Evolutionary conservation across 2,329 filamentous ascomycete genomes (phyloP).

Genomic region (Aphanoascus verrucosus): DNA sequence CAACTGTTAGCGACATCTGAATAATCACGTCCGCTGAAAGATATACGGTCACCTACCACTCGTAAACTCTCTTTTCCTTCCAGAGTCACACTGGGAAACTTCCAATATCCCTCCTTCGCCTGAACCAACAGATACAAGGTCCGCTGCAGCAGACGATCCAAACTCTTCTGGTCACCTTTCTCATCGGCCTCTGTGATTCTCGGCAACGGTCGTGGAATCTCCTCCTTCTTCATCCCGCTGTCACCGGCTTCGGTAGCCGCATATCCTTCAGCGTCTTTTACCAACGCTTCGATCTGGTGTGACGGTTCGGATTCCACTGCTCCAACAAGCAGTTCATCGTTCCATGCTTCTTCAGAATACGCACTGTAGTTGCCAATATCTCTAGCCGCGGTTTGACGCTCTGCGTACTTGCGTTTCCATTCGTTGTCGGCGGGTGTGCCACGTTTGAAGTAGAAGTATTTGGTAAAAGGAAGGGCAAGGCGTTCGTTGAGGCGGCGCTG

Average conservation of each 20-base stretch:
- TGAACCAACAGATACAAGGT: conserved; percentile 84
- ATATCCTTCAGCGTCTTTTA: conserved; percentile 60
- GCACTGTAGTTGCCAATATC: conserved; percentile 80
- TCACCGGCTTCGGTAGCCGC: conserved; percentile 22
- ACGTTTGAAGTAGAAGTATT: conserved; percentile 89
- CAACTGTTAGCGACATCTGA: conserved; percentile 1
- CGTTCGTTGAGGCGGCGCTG: conserved; percentile 95
- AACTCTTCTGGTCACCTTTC: conserved; percentile 60
- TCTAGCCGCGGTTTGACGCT: conserved; percentile 65
- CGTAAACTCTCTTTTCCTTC: conserved; percentile 64
- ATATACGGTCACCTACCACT: conserved; percentile 51
- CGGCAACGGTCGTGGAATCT: conserved; percentile 58
- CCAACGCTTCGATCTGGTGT: conserved; percentile 54
- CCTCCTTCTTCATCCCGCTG: conserved; percentile 41
- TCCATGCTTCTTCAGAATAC: conserved; percentile 66
- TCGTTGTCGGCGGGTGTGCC: conserved; percentile 75
- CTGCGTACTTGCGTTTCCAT: conserved; percentile 76
- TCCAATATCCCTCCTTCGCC: conserved; percentile 59
- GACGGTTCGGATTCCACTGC: conserved; percentile 56
- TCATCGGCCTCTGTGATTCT: conserved; percentile 69
- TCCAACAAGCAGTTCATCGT: conserved; percentile 77
- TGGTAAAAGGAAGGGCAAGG: conserved; percentile 72
- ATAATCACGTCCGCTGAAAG: neutral
- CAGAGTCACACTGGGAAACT: conserved; percentile 65
- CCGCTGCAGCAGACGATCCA: conserved; percentile 68